Evolutionary conservation across 2,329 filamentous ascomycete genomes (phyloP).

Genomic region (Botryotinia calthae): DNA sequence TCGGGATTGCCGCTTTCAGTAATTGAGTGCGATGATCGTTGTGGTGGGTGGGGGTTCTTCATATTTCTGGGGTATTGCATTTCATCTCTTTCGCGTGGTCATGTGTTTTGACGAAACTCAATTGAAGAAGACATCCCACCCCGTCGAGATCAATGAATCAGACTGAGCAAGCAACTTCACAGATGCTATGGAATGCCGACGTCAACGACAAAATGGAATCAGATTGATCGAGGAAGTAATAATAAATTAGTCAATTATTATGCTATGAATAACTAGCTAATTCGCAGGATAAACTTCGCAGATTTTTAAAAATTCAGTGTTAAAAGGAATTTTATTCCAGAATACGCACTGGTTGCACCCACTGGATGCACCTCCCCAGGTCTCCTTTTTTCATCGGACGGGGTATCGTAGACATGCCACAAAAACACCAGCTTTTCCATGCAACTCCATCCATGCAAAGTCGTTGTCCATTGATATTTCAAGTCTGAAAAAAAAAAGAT

Average conservation of each 20-base stretch:
- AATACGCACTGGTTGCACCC: conserved; percentile 8
- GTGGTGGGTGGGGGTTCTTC: not conserved
- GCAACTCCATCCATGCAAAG: conserved; percentile 20
- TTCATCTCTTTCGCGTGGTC: not conserved
- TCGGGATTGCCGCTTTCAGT: conserved; percentile 3
- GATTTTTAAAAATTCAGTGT: not conserved
- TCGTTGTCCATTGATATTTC: conserved; percentile 6
- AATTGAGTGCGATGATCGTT: not conserved
- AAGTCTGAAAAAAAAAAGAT: not conserved
- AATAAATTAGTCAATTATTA: conserved; percentile 8
- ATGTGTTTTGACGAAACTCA: not conserved
- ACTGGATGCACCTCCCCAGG: conserved; percentile 4
- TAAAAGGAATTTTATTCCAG: not conserved
- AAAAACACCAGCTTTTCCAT: conserved; percentile 19
- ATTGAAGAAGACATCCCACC: not conserved
- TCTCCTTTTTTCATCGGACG: conserved; percentile 12
- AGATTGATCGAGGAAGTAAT: not conserved
- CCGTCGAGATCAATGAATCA: not conserved
- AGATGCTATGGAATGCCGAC: too few relatives aligned
- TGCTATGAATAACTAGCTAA: conserved; percentile 8
- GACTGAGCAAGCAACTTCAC: not conserved
- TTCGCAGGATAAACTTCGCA: not conserved
- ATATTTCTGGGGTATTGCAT: not conserved
- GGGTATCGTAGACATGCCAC: conserved; percentile 19
- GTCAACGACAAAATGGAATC: not conserved